These are phyloP conservation scores for Arthroderma sp. DNA, from an alignment of 2,329 filamentous ascomycete genomes.

Conservation along the genomic window DNA sequence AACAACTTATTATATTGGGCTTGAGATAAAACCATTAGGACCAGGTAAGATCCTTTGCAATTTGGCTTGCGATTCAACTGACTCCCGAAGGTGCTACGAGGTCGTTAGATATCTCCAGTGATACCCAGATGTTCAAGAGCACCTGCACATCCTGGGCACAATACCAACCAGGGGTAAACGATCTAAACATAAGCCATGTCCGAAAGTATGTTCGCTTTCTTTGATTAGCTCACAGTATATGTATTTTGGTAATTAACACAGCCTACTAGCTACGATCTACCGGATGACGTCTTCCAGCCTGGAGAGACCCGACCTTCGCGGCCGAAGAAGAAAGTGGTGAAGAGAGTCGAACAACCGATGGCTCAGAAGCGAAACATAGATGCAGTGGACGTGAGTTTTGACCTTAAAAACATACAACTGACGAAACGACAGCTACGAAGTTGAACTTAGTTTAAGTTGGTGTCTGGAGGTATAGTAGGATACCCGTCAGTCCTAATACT, in stretches of 20 bases:
- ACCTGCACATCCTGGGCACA: constrained; percentile 63
- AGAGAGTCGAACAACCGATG: constrained; percentile 19
- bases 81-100: constrained; percentile 30
- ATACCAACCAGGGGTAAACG: constrained; percentile 63
- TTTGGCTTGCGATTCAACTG: constrained; percentile 16
- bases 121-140: constrained; percentile 78
- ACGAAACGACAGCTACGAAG: constrained; percentile 1
- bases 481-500: constrained; percentile 1
- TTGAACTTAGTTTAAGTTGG: too few species aligned
- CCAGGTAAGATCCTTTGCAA: constrained; percentile 45
- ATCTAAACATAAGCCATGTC: constrained; percentile 67
- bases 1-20: constrained; percentile 85
- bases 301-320: constrained; percentile 59
- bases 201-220: constrained; percentile 53
- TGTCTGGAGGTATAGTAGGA: too few species aligned
- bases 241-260: constrained; percentile 9
- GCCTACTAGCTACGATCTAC: constrained; percentile 59
- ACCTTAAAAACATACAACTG: constrained; percentile 5
- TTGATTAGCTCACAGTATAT: not conserved
- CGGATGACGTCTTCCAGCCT: constrained; percentile 71
- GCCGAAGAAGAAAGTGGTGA: constrained; percentile 40
- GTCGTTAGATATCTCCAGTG: constrained; percentile 48
- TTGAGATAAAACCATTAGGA: constrained; percentile 60
- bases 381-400: constrained; percentile 30
- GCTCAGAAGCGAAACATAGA: constrained; percentile 28